Base-by-base conservation (phyloP, 176 grass and related monocot species). In the Rhynchospora tenuis region DNA sequence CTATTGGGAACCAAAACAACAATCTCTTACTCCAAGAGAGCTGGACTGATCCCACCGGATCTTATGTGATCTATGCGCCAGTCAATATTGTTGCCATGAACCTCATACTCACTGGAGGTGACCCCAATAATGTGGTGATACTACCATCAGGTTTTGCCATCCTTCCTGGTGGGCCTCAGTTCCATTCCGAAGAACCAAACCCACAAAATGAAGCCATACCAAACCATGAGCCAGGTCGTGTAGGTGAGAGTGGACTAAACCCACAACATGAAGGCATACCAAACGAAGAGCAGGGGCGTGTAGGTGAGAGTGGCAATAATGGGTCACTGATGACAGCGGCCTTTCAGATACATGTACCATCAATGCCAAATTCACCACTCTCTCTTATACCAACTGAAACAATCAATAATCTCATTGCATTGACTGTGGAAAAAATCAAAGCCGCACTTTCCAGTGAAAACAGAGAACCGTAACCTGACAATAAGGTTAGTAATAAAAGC, bases 21-120 rank as follows among this genome's bases (percentile, higher is more conserved):
- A 94, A 86, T 90, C 79, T 93, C n/a, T 91, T 96, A 82, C 85
- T 96, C 33, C 93, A 97, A 88, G 94, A 97, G 71, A 87, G 83
- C 81, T 88, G 87, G 83, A 97, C 85, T 2, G 89, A 97, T 22
- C 16, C 83, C 13, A 91, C 87, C 17, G 94, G 91, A 28, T 97
- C 89, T 26, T 91, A 93, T 47, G 82, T 97, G 24, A 85, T 97
- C 77, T 97, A 90, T 63, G 84, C 85, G 0, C 87, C 94, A 12
- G 89, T 93, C 27, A 85, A 97, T 83, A 62, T 88, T 24, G 83
- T 77, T 43, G 83, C 85, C 57, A 89, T 97, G 87, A 90, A 89
- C 31, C 85, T 89, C 15, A 88, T 91, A 65, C 90, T 96, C 86
- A 84, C 73, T 42, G 91, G 90, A 7, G 85, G 86, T 0, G 85